A percentile compares a stretch with the other conserved stretches of the same genome.
Conservation (phyloP, 1,284 basidiomycete genomes). For the Tranzscheliella williamsii region DNA sequence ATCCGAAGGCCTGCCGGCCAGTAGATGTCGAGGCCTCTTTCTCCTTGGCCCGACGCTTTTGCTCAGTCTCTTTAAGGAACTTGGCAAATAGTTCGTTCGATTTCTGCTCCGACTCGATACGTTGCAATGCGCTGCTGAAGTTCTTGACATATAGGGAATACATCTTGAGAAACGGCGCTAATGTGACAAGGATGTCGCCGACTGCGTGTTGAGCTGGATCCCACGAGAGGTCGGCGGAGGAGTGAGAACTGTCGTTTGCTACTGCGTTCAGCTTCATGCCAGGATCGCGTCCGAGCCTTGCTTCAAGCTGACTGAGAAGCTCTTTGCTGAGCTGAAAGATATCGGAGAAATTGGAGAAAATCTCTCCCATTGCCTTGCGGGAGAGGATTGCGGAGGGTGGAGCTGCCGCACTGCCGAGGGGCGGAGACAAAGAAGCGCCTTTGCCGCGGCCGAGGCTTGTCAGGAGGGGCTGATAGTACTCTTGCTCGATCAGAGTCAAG, state of each 20-base stretch:
- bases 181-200: slow-evolving; percentile 56
- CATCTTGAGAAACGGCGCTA: slow-evolving; percentile 60
- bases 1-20: slow-evolving; percentile 31
- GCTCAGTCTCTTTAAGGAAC: slow-evolving; percentile 53
- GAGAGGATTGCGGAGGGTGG: slow-evolving; percentile 73
- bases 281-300: slow-evolving; percentile 61
- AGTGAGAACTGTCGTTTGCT: slow-evolving; percentile 51
- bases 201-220: slow-evolving; percentile 42
- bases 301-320: slow-evolving; percentile 70
- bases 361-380: slow-evolving; percentile 71
- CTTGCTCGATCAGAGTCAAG: slow-evolving; percentile 45
- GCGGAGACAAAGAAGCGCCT: slow-evolving; percentile 64
- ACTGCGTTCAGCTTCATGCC: no score
- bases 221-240: slow-evolving; percentile 29
- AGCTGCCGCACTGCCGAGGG: slow-evolving; percentile 39
- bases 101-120: slow-evolving; percentile 53
- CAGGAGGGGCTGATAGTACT: slow-evolving; percentile 54
- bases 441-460: slow-evolving; percentile 22
- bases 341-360: slow-evolving; percentile 88
- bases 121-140: slow-evolving; percentile 53
- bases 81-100: slow-evolving; percentile 47
- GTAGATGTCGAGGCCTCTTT: slow-evolving; percentile 7
- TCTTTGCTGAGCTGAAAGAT: slow-evolving; percentile 84
- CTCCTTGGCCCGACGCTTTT: slow-evolving; percentile 16
- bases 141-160: slow-evolving; percentile 60